phyloP scores from a whole-genome alignment of 164 flowering plant species.

The Tetrastigma voinierianum region DNA sequence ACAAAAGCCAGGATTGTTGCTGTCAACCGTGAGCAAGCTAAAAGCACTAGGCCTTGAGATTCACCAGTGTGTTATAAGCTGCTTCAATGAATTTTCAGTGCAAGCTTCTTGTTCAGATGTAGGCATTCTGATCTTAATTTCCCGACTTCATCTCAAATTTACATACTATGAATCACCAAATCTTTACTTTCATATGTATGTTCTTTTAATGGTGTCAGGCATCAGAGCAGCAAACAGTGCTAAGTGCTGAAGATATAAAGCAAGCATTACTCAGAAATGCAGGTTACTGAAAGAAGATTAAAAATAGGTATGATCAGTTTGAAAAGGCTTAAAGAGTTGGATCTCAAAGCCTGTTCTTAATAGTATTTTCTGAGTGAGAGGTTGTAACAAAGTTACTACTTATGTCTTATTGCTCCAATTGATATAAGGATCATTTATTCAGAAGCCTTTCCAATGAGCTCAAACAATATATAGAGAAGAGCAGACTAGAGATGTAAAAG shows the following conservation, averaged over 20 bases:
- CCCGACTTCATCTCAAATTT: no score
- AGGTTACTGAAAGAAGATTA: conserved; percentile 59
- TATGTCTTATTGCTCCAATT: no score
- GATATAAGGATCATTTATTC: no score
- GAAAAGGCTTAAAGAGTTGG: conserved; percentile 4
- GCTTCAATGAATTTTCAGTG: conserved; percentile 82
- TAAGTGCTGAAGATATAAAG: conserved; percentile 76
- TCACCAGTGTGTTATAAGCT: conserved; percentile 92
- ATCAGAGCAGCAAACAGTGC: conserved; percentile 38
- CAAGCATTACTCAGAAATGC: conserved; percentile 82
- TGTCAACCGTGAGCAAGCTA: conserved; percentile 72
- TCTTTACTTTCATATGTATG: not conserved
- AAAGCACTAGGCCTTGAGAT: conserved; percentile 87
- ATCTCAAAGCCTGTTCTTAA: conserved; percentile 5
- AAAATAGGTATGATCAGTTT: not conserved
- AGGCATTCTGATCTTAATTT: not conserved
- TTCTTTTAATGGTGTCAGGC: conserved; percentile 29
- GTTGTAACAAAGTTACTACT: conserved; percentile 8
- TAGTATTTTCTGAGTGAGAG: conserved; percentile 3
- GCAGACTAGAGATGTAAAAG: no score
- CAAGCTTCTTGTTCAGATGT: conserved; percentile 95
- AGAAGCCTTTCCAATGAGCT: no score
- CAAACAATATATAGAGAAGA: no score
- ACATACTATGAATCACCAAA: no score
- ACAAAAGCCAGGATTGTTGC: conserved; percentile 65